Evolutionary conservation across 2,329 filamentous ascomycete genomes (phyloP), one percentile per base, ranked within the genome.

Genomic region (Pezicula rhizophila): DNA sequence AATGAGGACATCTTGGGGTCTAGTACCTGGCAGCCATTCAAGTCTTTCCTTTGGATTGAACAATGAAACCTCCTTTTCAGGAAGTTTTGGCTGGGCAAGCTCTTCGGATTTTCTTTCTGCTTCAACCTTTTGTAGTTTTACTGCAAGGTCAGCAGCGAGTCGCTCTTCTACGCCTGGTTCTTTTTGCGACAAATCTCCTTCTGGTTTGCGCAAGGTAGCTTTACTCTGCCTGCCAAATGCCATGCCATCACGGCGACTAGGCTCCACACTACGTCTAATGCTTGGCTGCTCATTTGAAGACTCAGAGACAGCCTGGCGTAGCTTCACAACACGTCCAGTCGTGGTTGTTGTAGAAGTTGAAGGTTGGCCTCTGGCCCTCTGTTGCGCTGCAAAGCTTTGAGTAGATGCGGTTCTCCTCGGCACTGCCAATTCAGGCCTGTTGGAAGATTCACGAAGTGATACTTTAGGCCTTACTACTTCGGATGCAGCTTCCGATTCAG

Each of bases 361-460:
- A n/a, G 77, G 73, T 49, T 72, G 73, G 55, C 71, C 71, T 52
- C 81, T 79, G 20, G 79, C 77, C 55, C 81, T 69, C 56, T 85
- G 81, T 56, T 85, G 81, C 3, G 81, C 81, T 11, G 81, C 81
- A 63, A 84, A 85, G 60, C 81, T 85, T 60, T 84, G 80, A 8
- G 79, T 2, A 74, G 78, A 33, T 73, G 76, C 33, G 74, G 71
- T 64, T 4, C 71, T 71, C 0, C 70, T 64, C 0, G 70, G 66
- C 1, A 63, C 35, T 25, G 26, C 20, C 17, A 17, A 31, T 11
- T 51, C 47, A 15, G 37, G 55, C 38, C 41, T 20, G 20, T 20
- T 46, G 39, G 52, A 44, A 11, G 40, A 42, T 23, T 10, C n/a
- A 4, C 40, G 40, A 10, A 20, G 14, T 20, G n/a, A 6, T 15